Evolutionary conservation across 2,329 filamentous ascomycete species (phyloP), one percentile per base, ranked within the genome.

Genomic region (Ploettnerulaceae sp.): DNA sequence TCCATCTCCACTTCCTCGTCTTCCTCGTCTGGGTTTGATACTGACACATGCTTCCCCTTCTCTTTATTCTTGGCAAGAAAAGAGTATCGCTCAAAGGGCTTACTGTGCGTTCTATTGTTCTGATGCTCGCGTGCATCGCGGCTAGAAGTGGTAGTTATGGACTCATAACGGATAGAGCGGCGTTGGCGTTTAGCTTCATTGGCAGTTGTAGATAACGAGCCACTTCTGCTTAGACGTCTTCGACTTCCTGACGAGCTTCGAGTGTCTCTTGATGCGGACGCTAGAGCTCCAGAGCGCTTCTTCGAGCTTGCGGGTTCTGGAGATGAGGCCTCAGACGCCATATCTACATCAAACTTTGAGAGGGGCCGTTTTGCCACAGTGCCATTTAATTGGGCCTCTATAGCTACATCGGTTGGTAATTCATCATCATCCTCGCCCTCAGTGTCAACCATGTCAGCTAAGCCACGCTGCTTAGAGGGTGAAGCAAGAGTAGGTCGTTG

Each of bases 401-500:
- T 22, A 20, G 24, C 43, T 12, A 36, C 18, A 29, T 35, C 34
- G 1, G 38, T 37, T 17, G 38, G 20, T 4, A 26, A n/a, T 6
- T 42, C 45, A 5, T 38, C 31, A 7, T 57, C 54, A 3, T 53
- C 51, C 2, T 55, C 49, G 14, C 48, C 51, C 5, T 55, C 52
- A 11, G 32, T 41, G 5, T 51, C 43, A 17, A 45, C n/a, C 31
- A 41, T 48, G 18, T 56, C 48, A 9, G 35, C 42, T 8, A 54
- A 38, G 5, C 44, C 53, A n/a, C 48, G 48, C 17, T 52, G 52
- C 26, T 43, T 47, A n/a, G 40, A 39, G 20, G 58, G 51, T 5
- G 39, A 57, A 9, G 57, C 52, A 28, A 59, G 48, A 11, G 55
- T 57, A 1, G 56, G 57, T n/a, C 49, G 54, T 45, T 55, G 51